Evolutionary conservation across 2,329 filamentous ascomycete genomes (phyloP).

Genomic region (Zymoseptoria crescenta): DNA sequence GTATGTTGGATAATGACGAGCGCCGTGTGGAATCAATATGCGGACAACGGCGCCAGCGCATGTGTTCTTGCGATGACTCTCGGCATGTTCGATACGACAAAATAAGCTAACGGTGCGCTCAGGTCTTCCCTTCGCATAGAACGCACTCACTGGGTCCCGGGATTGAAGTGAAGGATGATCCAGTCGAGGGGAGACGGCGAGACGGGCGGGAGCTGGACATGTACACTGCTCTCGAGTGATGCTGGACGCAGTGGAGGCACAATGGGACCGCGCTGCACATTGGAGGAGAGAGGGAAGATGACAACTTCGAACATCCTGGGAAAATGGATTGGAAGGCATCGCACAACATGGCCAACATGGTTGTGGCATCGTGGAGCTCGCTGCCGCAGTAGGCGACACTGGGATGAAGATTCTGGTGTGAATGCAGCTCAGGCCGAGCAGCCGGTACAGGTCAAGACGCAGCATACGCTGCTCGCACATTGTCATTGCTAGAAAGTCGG

Average conservation of each 20-base stretch:
- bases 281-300: background rate
- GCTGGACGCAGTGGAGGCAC: background rate
- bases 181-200: constrained; percentile 47
- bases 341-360: background rate
- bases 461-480: background rate
- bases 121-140: constrained; percentile 56
- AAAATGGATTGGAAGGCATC: background rate
- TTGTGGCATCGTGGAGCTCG: background rate
- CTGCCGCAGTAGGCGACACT: background rate
- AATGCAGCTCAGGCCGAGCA: background rate
- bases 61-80: background rate
- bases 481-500: background rate
- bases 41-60: background rate
- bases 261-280: no score
- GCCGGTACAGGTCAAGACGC: background rate
- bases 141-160: constrained; percentile 69
- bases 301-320: background rate
- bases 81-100: background rate
- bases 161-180: constrained; percentile 67
- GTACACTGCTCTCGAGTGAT: constrained; percentile 60
- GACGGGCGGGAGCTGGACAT: constrained; percentile 52
- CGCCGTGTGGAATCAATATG: background rate
- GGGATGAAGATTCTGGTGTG: background rate
- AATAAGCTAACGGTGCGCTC: constrained; percentile 3
- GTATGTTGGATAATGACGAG: constrained; percentile 44